These are phyloP conservation scores for Botryotinia convoluta DNA, from an alignment of 2,329 filamentous ascomycete species.

Conservation along the genomic window DNA sequence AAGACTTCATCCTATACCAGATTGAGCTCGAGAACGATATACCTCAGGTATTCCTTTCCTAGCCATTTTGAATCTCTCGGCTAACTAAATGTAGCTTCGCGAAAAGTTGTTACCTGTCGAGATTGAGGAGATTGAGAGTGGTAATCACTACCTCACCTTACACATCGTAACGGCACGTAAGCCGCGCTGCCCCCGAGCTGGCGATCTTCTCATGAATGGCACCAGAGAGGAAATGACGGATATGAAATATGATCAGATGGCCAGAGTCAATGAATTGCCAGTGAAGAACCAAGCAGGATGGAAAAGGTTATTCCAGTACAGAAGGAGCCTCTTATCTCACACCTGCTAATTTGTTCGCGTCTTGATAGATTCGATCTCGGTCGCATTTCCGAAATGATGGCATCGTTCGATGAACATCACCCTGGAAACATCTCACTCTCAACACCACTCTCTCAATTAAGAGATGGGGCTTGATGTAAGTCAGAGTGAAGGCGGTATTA, in stretches of 20 bases:
- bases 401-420: slow-evolving; percentile 12
- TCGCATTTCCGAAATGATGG: slow-evolving; percentile 11
- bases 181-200: slow-evolving; percentile 29
- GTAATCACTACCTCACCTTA: slow-evolving; percentile 32
- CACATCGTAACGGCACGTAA: slow-evolving; percentile 38
- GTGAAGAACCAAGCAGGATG: slow-evolving; percentile 10
- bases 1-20: slow-evolving; percentile 18
- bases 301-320: slow-evolving; percentile 15
- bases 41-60: slow-evolving; percentile 10
- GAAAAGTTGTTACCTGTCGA: slow-evolving; percentile 22
- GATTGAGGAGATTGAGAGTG: slow-evolving; percentile 25
- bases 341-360: background rate
- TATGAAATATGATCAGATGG: slow-evolving; percentile 34
- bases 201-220: slow-evolving; percentile 33
- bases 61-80: background rate
- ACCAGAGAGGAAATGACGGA: slow-evolving; percentile 34
- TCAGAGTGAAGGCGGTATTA: background rate
- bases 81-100: slow-evolving; percentile 26
- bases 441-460: background rate
- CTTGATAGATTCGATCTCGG: slow-evolving; percentile 14
- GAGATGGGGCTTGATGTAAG: background rate
- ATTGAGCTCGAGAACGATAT: slow-evolving; percentile 24
- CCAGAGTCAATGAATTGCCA: slow-evolving; percentile 20
- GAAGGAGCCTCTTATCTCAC: background rate
- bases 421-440: slow-evolving; percentile 5